Evolutionary conservation across 2,329 filamentous ascomycete species (phyloP).

Genomic region (Simplicillium aogashimaense): DNA sequence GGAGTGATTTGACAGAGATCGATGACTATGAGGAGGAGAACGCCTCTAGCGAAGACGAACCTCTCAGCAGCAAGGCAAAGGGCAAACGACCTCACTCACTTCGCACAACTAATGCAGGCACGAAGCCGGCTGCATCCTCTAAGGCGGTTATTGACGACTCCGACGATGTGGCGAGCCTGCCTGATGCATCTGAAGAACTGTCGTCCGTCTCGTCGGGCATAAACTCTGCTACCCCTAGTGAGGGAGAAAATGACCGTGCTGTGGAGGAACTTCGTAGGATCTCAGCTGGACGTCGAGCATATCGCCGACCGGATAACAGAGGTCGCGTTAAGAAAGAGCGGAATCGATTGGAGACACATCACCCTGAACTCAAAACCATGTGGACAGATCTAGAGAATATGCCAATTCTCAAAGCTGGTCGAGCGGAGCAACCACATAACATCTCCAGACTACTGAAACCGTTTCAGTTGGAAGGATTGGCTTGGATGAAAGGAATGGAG

Average conservation of each 20-base stretch:
- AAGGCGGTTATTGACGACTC: background rate
- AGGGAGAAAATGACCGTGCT: slow-evolving; percentile 10
- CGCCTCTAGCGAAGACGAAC: slow-evolving; percentile 18
- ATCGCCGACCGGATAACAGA: slow-evolving; percentile 14
- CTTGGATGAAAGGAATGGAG: slow-evolving; percentile 93
- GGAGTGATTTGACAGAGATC: slow-evolving; percentile 5
- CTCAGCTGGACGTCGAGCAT: slow-evolving; percentile 22
- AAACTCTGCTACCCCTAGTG: slow-evolving; percentile 11
- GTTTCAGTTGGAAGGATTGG: slow-evolving; percentile 86
- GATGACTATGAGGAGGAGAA: slow-evolving; percentile 6
- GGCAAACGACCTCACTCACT: slow-evolving; percentile 5
- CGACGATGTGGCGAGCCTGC: background rate
- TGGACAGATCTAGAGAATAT: slow-evolving; percentile 67
- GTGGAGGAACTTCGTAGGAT: slow-evolving; percentile 9
- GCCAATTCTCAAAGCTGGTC: slow-evolving; percentile 50
- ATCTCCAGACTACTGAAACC: slow-evolving; percentile 82
- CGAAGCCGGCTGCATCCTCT: background rate
- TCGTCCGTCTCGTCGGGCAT: slow-evolving; percentile 3
- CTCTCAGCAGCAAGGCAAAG: slow-evolving; percentile 10
- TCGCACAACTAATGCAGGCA: too few species aligned
- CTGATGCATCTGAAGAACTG: background rate
- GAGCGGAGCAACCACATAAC: slow-evolving; percentile 43
- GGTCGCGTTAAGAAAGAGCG: slow-evolving; percentile 37
- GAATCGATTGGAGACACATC: slow-evolving; percentile 59
- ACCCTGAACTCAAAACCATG: slow-evolving; percentile 75